Evolutionary conservation across 192 early-diverging fungal species (phyloP).

Genomic region (Chytriomyces sp.): DNA sequence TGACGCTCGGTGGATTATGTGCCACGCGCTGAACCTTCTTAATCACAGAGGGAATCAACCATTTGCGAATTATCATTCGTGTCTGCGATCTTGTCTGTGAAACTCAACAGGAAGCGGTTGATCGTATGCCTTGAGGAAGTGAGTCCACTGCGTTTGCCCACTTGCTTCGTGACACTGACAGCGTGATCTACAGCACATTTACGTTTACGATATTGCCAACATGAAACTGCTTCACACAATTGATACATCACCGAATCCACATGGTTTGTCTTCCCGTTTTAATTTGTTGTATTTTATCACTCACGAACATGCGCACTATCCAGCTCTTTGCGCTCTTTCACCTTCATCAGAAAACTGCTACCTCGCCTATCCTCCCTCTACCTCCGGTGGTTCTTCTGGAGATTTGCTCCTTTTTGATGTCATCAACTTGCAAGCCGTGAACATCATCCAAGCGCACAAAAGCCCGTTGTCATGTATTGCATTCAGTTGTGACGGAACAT

Average conservation of each 20-base stretch:
- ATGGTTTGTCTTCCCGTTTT: constrained; percentile 57
- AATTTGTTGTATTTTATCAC: neutral
- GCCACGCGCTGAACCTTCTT: neutral
- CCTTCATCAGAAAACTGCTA: constrained; percentile 93
- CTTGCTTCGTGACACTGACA: no score
- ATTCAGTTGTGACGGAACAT: constrained; percentile 89
- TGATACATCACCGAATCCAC: constrained; percentile 91
- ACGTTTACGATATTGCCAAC: constrained; percentile 96
- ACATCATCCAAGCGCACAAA: constrained; percentile 96
- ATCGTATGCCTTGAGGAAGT: constrained; percentile 95
- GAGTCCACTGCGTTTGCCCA: neutral
- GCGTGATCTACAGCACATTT: constrained; percentile 71
- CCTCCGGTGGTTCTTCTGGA: constrained; percentile 63
- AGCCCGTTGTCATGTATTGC: constrained; percentile 81
- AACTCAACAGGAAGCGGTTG: constrained; percentile 91
- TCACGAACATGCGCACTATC: neutral
- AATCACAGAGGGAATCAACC: constrained; percentile 81
- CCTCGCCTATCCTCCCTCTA: constrained; percentile 86
- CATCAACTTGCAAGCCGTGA: constrained; percentile 83
- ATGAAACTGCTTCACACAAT: constrained; percentile 97
- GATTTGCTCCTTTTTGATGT: constrained; percentile 95
- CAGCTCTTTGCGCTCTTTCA: constrained; percentile 88
- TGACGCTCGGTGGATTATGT: constrained; percentile 40
- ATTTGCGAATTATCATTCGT: constrained; percentile 97
- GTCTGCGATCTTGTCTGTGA: constrained; percentile 90